These are phyloP conservation scores for Eucalyptus dawsonii DNA, from an alignment of 345 rosid species.

Conservation along the genomic window DNA sequence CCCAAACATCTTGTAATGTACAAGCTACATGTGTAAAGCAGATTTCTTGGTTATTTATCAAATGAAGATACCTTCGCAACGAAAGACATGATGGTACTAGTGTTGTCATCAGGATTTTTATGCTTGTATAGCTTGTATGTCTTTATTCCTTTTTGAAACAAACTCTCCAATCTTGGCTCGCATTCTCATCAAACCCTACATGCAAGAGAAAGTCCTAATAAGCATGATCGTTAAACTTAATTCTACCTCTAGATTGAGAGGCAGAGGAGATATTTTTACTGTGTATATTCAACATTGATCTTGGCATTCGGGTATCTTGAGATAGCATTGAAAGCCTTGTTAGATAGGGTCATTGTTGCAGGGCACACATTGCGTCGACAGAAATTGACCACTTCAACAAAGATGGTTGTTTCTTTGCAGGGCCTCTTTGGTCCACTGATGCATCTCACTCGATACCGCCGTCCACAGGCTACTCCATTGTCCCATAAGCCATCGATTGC, in stretches of 20 bases:
- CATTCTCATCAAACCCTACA: neutral
- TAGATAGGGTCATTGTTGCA: slow-evolving; percentile 5
- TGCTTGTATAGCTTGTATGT: no score
- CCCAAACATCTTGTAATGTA: no score
- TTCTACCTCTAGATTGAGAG: neutral
- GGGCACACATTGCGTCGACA: slow-evolving; percentile 1
- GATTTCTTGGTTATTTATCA: no score
- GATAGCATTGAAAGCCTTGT: slow-evolving; percentile 14
- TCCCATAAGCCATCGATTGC: slow-evolving; percentile 22
- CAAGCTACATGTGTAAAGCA: no score
- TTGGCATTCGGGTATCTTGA: neutral
- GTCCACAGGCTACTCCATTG: slow-evolving; percentile 15
- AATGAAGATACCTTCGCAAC: no score
- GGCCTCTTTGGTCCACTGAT: slow-evolving; percentile 15
- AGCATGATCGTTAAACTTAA: neutral
- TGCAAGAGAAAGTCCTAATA: neutral
- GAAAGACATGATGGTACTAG: no score
- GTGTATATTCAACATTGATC: slow-evolving; percentile 13
- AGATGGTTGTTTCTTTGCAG: slow-evolving; percentile 1
- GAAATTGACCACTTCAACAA: slow-evolving; percentile 12
- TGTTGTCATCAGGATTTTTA: no score
- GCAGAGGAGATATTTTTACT: neutral
- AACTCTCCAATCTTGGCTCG: no score
- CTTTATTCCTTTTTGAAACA: no score
- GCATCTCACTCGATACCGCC: slow-evolving; percentile 13